These are phyloP conservation scores for Chaetomiaceae sp. DNA, from an alignment of 2,329 filamentous ascomycete species.

Conservation along the genomic window DNA sequence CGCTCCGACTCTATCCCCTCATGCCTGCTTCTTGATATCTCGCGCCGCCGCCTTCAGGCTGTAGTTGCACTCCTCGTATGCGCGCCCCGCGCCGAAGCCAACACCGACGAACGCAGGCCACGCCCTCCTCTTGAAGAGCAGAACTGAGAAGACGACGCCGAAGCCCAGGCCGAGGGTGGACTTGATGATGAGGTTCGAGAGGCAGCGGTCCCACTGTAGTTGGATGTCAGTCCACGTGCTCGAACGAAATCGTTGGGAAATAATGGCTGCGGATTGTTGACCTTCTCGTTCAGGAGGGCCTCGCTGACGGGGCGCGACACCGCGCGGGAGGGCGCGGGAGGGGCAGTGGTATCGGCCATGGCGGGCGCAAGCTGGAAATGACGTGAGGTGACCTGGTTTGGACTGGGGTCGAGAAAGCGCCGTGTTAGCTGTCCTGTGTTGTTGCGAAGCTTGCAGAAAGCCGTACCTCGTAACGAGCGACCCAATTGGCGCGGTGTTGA, in stretches of 20 bases:
- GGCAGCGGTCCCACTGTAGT: constrained; percentile 90
- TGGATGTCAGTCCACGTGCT: not conserved
- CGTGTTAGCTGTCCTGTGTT: not conserved
- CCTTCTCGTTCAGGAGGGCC: constrained; percentile 98
- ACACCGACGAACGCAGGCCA: constrained; percentile 96
- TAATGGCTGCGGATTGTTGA: constrained; percentile 41
- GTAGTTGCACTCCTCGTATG: constrained; percentile 97
- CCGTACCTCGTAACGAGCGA: constrained; percentile 4
- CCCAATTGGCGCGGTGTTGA: constrained; percentile 8
- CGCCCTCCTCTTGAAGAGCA: constrained; percentile 94
- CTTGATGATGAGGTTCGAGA: constrained; percentile 96
- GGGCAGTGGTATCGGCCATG: constrained; percentile 53
- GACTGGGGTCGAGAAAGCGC: not conserved
- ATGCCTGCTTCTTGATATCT: constrained; percentile 38
- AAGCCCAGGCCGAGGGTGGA: constrained; percentile 94
- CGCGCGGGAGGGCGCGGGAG: constrained; percentile 57
- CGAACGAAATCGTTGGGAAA: not conserved
- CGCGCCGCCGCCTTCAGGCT: constrained; percentile 60
- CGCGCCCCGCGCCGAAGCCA: constrained; percentile 91
- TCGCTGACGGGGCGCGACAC: constrained; percentile 89
- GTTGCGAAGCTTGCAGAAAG: not conserved
- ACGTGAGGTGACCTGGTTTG: not conserved
- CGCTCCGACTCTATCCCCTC: not conserved
- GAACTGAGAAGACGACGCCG: constrained; percentile 96
- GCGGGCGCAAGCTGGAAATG: constrained; percentile 24